phyloP scores from a whole-genome alignment of 805 yeast genomes.

The Osmozyma mogii region DNA sequence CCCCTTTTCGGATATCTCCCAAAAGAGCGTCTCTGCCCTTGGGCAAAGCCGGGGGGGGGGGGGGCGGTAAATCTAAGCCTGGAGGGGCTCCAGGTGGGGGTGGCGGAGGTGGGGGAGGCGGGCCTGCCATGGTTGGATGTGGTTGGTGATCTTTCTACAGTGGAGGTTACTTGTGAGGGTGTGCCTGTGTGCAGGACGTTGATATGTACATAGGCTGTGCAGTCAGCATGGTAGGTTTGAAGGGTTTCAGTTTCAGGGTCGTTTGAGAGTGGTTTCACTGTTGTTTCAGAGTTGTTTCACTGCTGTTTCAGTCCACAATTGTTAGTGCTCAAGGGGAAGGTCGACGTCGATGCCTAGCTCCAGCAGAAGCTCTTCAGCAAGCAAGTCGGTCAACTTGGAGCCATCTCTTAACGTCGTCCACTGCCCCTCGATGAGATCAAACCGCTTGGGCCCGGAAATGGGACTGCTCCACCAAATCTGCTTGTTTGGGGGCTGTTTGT shows the following conservation, averaged over 20 bases:
- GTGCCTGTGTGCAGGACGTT: too few relatives aligned
- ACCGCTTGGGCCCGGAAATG: slow-evolving; percentile 76
- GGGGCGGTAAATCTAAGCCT: slow-evolving; percentile 19
- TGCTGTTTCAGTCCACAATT: too few relatives aligned
- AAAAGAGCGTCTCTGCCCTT: slow-evolving; percentile 44
- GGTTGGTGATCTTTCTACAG: too few relatives aligned
- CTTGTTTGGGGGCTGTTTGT: slow-evolving; percentile 95
- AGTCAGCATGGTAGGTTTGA: too few relatives aligned
- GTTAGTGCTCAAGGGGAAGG: too few relatives aligned
- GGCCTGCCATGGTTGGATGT: slow-evolving; percentile 42
- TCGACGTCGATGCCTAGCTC: slow-evolving; percentile 17
- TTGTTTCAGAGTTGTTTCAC: too few relatives aligned
- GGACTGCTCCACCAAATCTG: slow-evolving; percentile 97
- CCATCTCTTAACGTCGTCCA: slow-evolving; percentile 79
- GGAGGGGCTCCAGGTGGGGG: slow-evolving; percentile 20
- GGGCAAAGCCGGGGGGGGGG: slow-evolving; percentile 9
- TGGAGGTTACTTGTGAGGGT: too few relatives aligned
- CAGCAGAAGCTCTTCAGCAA: slow-evolving; percentile 23
- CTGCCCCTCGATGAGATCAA: slow-evolving; percentile 58
- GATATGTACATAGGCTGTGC: too few relatives aligned
- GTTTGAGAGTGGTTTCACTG: too few relatives aligned
- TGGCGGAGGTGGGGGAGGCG: slow-evolving; percentile 29
- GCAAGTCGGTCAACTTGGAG: slow-evolving; percentile 24
- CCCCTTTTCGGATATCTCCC: slow-evolving; percentile 71
- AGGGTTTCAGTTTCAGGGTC: too few relatives aligned